Evolutionary conservation across 345 rosid genomes (phyloP), one percentile per base, ranked within the genome.

Genomic region (Ricinus communis): DNA sequence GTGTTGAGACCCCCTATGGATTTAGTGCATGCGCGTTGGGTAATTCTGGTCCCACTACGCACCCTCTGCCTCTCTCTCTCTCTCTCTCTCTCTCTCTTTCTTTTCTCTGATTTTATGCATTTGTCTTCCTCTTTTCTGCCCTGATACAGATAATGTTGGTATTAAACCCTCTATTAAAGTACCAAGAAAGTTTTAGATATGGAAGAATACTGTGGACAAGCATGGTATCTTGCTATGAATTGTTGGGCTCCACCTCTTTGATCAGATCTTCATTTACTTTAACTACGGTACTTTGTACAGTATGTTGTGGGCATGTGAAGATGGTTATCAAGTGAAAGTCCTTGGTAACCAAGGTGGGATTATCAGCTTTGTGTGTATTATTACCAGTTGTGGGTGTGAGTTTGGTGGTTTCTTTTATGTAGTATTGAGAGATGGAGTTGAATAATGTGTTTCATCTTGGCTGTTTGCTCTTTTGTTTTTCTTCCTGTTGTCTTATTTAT

Each of bases 21-120:
- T 51, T 73, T 59, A 68, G 78, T 74, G 83, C 86, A 82, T 78
- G 85, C 87, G 85, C 69, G 80, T 80, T 86, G 76, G 82, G 84
- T 83, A 73, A 69, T 51, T 65, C 11, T 58, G 85, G 87, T 77
- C 80, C 84, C 87, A 70, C 74, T 9, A 11, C 18, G 77, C 79
- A 65, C 83, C 73, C 14, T 43, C 22, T 25, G 0, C 13, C 36
- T 19, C 38, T 28, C 57, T 60, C 43, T 59, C 31, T 40, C n/a
- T 62, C 71, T 52, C 65, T 22, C 67, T 67, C 27, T 25, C 4
- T 28, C 36, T 19, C 38, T 28, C 57, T 60, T 49, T 60, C 33
- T 40, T 63, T 74, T 52, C 65, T 22, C 66, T 68, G 78, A 77
- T 80, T 65, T 66, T 52, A 56, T 71, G 81, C 79, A 76, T 71